Base-by-base conservation (phyloP, 495 filamentous ascomycete species). In the Xylaria flabelliformis region DNA sequence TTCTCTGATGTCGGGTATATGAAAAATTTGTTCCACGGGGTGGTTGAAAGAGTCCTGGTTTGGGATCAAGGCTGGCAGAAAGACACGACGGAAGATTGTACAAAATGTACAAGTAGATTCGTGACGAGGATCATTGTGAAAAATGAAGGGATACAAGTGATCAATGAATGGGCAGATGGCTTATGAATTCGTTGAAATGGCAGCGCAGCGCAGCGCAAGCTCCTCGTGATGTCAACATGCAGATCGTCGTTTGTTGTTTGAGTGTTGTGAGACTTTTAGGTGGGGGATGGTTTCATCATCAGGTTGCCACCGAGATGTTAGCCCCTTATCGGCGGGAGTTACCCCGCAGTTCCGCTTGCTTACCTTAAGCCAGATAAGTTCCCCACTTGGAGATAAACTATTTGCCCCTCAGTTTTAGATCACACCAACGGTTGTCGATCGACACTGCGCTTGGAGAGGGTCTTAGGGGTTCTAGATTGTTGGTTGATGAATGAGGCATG, bases 61-160 rank as follows among this genome's bases (percentile, higher is more conserved):
- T 55, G 66, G 44, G 61, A 36, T 50, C 6, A 5, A 51, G 39
- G 1, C 8, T 39, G 12, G 46, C 26, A 51, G 67, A 48, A 55
- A 26, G 71, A 48, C 32, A 72, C 53, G 59, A 44, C 63, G 39
- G 51, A 55, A 71, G 64, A 67, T 55, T 73, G 66, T 67, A 75
- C 70, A 70, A 63, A 42, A 63, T n/a, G 58, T 59, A 39, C 26
- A 29, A n/a, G 58, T 59, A 39, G 26, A 44, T 10, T 44, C 32
- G 26, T 39, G 64, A 50, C 51, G 64, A 39, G 36, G 24, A 53
- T 53, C 29, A 44, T 66, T 12, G 26, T 17, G 13, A 56, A 29
- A 29, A 44, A 46, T 8, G 32, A 41, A 4, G 26, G 63, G 26
- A 46, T 46, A 66, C 36, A 53, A 66, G 19, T 29, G 44, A 66